phyloP scores from a whole-genome alignment of 2,329 filamentous ascomycete genomes.

The Trichoderma atroviride region DNA sequence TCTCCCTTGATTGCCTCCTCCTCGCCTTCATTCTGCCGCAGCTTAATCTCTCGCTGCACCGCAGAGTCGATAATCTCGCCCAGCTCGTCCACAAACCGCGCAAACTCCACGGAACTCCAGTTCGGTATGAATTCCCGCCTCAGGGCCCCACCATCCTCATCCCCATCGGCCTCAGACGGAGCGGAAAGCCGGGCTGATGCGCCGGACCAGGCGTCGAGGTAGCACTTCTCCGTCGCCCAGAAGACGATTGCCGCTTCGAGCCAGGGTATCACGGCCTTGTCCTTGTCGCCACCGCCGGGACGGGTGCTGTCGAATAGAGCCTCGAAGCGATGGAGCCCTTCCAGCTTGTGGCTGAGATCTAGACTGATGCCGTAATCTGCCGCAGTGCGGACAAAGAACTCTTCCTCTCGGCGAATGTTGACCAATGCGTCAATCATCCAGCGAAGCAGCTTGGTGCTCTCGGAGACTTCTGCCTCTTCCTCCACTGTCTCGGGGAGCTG shows the following conservation, averaged over 20 bases:
- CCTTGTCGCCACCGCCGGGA: conserved; percentile 39
- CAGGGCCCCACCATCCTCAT: conserved; percentile 66
- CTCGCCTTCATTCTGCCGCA: conserved; percentile 40
- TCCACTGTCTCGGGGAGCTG: conserved; percentile 48
- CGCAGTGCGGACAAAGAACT: conserved; percentile 68
- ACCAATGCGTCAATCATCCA: conserved; percentile 66
- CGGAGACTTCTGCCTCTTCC: conserved; percentile 28
- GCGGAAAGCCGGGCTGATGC: conserved; percentile 44
- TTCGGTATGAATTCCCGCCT: conserved; percentile 68
- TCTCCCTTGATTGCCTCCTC: conserved; percentile 33
- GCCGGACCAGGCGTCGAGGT: conserved; percentile 62
- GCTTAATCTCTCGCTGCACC: conserved; percentile 45
- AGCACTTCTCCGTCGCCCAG: conserved; percentile 73
- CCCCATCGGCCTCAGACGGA: conserved; percentile 36
- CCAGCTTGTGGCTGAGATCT: conserved; percentile 44
- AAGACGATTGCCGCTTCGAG: conserved; percentile 73
- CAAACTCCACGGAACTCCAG: conserved; percentile 66
- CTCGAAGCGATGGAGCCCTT: conserved; percentile 45
- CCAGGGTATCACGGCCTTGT: conserved; percentile 47
- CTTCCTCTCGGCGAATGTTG: conserved; percentile 68
- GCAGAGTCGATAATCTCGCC: conserved; percentile 58
- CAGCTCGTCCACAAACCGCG: conserved; percentile 59
- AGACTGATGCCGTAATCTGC: conserved; percentile 60
- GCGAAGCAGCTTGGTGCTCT: conserved; percentile 60
- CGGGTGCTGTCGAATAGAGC: conserved; percentile 58